Evolutionary conservation across 2,329 filamentous ascomycete species (phyloP).

Genomic region (Dactylonectria macrodidyma): DNA sequence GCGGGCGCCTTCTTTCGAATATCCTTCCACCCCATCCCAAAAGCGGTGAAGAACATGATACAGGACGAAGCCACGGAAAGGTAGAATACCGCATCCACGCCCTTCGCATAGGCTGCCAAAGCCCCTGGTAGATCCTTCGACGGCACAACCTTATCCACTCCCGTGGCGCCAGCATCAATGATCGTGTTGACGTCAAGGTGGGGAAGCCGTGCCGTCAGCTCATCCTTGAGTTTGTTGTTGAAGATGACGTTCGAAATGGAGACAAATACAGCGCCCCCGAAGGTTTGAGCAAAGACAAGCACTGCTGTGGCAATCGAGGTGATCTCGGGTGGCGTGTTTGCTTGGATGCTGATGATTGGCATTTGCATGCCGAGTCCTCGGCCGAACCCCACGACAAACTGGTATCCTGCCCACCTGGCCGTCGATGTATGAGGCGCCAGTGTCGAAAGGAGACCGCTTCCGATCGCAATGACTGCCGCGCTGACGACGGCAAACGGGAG

Average conservation of each 20-base stretch:
- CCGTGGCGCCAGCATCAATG: slow-evolving; percentile 60
- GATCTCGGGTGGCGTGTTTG: slow-evolving; percentile 42
- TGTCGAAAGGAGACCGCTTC: slow-evolving; percentile 60
- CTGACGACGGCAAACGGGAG: slow-evolving; percentile 58
- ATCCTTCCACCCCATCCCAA: slow-evolving; percentile 63
- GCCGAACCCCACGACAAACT: slow-evolving; percentile 57
- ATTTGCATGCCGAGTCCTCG: slow-evolving; percentile 64
- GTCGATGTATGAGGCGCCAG: slow-evolving; percentile 53
- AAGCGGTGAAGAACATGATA: slow-evolving; percentile 52
- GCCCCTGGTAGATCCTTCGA: slow-evolving; percentile 52
- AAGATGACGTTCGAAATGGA: slow-evolving; percentile 52
- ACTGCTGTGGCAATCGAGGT: slow-evolving; percentile 48
- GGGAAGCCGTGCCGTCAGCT: slow-evolving; percentile 51
- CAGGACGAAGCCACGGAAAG: slow-evolving; percentile 50
- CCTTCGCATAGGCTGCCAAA: slow-evolving; percentile 57
- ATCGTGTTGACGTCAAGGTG: slow-evolving; percentile 49
- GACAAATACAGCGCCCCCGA: slow-evolving; percentile 63
- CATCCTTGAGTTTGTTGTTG: slow-evolving; percentile 50
- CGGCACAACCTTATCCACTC: slow-evolving; percentile 52
- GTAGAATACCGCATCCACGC: slow-evolving; percentile 50
- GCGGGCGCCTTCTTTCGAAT: slow-evolving; percentile 55
- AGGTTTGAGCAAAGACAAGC: slow-evolving; percentile 44
- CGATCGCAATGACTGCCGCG: slow-evolving; percentile 51
- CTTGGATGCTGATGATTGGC: slow-evolving; percentile 50
- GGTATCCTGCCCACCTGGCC: slow-evolving; percentile 61